Conservation (phyloP, 441 rosid species). For the Metrosideros polymorpha region DNA sequence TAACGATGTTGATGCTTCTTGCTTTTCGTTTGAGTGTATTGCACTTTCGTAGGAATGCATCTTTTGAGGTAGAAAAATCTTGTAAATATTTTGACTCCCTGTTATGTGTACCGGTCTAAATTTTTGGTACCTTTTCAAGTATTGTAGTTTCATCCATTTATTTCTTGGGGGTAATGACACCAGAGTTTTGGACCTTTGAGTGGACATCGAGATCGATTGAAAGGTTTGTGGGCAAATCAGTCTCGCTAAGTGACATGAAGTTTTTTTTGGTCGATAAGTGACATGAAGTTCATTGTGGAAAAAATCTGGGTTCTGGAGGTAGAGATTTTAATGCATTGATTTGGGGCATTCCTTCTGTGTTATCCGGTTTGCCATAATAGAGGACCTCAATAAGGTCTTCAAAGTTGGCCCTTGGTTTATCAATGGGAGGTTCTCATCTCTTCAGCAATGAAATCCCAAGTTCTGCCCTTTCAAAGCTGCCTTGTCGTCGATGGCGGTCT, state of each 20-base stretch:
- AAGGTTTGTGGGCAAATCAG: background rate
- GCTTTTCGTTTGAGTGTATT: background rate
- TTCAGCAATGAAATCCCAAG: background rate
- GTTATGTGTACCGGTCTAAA: background rate
- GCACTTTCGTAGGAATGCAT: background rate
- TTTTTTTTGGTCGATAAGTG: background rate
- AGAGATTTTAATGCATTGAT: background rate
- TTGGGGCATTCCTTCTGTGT: background rate
- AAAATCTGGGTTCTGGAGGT: background rate
- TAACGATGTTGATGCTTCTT: background rate
- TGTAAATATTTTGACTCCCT: background rate
- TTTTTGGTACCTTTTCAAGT: background rate
- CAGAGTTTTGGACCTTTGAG: background rate
- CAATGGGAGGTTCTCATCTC: background rate
- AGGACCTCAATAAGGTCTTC: background rate
- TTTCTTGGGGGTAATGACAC: background rate
- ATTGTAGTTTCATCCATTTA: background rate
- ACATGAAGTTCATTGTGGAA: background rate
- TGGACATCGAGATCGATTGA: background rate
- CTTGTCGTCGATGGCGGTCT: background rate
- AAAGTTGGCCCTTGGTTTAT: background rate
- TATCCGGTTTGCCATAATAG: background rate
- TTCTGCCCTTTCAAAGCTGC: background rate
- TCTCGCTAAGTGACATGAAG: background rate
- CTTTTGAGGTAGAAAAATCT: background rate